These are phyloP conservation scores for Podila epigama DNA, from an alignment of 192 early-diverging fungal genomes.

Conservation along the genomic window DNA sequence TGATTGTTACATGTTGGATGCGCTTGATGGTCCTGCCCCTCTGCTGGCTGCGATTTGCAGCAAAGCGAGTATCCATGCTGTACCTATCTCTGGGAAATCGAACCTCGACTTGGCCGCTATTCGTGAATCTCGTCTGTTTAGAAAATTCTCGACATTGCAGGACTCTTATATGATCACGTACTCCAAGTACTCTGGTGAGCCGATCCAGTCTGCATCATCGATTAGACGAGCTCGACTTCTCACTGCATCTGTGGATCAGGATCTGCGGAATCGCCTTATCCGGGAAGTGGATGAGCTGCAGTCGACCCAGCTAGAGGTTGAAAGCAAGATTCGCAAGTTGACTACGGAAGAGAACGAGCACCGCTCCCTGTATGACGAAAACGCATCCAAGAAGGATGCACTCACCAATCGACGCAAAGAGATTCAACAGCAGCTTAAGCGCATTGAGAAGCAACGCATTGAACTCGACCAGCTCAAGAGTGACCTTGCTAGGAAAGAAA, in stretches of 20 bases:
- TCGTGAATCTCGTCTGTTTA: conserved; percentile 28
- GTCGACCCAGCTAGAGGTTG: conserved; percentile 25
- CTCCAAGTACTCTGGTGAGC: conserved; percentile 25
- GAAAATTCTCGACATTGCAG: conserved; percentile 18
- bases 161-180: conserved; percentile 8
- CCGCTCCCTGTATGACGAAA: conserved; percentile 24
- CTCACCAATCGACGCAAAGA: conserved; percentile 2
- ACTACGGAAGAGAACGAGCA: conserved; percentile 47
- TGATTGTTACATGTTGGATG: conserved; percentile 77
- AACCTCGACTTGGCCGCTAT: conserved; percentile 18
- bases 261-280: conserved; percentile 47
- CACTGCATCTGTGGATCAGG: conserved; percentile 39
- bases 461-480: conserved; percentile 15
- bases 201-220: conserved; percentile 17
- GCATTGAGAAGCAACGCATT: conserved; percentile 28
- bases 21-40: conserved; percentile 72
- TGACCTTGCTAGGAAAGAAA: conserved; percentile 15
- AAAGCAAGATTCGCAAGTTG: conserved; percentile 41
- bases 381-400: conserved; percentile 43
- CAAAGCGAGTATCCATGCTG: conserved; percentile 62
- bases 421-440: conserved; percentile 1
- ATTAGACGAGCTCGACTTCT: conserved; percentile 14
- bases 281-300: conserved; percentile 23
- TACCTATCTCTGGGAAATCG: conserved; percentile 40
- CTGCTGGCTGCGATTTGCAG: conserved; percentile 73